Base-by-base conservation (phyloP, 768 basidiomycete genomes). In the Macrolepiota fuliginosa region DNA sequence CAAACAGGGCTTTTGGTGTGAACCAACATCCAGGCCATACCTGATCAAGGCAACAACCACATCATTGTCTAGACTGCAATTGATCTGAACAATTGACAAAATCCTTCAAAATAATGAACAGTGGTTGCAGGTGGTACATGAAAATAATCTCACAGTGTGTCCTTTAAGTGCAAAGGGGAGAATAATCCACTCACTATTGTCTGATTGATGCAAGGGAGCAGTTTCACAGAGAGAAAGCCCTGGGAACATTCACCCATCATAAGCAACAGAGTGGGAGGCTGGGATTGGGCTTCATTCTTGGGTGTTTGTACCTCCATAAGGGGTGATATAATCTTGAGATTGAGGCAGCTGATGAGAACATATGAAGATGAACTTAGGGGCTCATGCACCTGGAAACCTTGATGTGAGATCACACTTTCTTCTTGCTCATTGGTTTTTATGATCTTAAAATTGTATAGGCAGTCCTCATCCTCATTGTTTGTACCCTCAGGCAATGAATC, bases 361-460 rank as follows among this genome's bases (percentile, higher is more conserved):
- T 11, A 19, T 42, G 6, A 46, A 12, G 19, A 42, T 3, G 36
- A 22, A 12, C 22, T 10, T 32, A 32, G 29, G 29, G 29, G 54
- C 1, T 39, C 12, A 52, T 71, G 12, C 66, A 84, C 85, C 64
- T 69, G 72, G 65, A 85, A 85, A 0, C 84, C 84, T 3, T 73
- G 70, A 15, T 74, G 73, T 7, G 72, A 67, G 1, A 69, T 67
- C 1, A 83, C 82, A 4, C 74, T 73, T 65, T 85, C 85, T 56
- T 83, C 83, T 63, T 85, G 81, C 51, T 85, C 82, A 17, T 77
- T 77, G 5, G 79, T 83, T 67, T 86, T 83, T 0, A 75, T 69
- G 0, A 87, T 85, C 49, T 81, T 78, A 57, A 83, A 87, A 0
- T 76, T 77, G 65, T 81, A 83, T 57, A 87, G 68, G 9, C 84